Percentiles rank a stretch among this genome's conserved stretches.
These are phyloP conservation scores for Tetrahymena malaccensis DNA, from an alignment of 73 alveolate genomes.

Conservation along the genomic window DNA sequence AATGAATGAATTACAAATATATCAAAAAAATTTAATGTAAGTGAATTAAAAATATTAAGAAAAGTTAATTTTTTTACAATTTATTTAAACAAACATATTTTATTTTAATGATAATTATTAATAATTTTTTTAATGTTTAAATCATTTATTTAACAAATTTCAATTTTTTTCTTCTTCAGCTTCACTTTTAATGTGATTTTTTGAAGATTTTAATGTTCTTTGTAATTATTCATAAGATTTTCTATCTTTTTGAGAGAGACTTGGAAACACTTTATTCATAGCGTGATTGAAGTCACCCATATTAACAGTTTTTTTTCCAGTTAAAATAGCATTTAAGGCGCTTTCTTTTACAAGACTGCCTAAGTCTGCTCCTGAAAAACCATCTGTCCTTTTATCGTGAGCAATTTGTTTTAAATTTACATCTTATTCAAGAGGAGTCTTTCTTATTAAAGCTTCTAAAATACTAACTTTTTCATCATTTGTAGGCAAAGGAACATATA, in stretches of 20 bases:
- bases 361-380: slow-evolving; percentile 99
- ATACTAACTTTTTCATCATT: slow-evolving; percentile 85
- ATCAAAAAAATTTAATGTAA: too few species aligned
- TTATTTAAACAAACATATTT: too few species aligned
- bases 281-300: slow-evolving; percentile 77
- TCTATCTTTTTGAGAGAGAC: slow-evolving; percentile 76
- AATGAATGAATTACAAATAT: too few species aligned
- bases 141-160: background rate
- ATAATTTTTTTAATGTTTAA: too few species aligned
- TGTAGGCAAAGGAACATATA: slow-evolving; percentile 97
- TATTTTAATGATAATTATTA: too few species aligned
- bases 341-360: slow-evolving; percentile 95
- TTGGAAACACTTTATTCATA: slow-evolving; percentile 77
- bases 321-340: slow-evolving; percentile 75
- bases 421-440: slow-evolving; percentile 64
- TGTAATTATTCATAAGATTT: slow-evolving; percentile 56
- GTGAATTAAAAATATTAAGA: too few species aligned
- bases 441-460: slow-evolving; percentile 75
- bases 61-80: too few species aligned
- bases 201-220: background rate
- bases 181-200: background rate
- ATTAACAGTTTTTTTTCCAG: slow-evolving; percentile 46
- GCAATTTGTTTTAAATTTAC: slow-evolving; percentile 74
- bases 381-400: slow-evolving; percentile 65
- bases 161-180: background rate